Conservation (phyloP, 257 asterid genomes). For the Oldenlandia corymbosa region DNA sequence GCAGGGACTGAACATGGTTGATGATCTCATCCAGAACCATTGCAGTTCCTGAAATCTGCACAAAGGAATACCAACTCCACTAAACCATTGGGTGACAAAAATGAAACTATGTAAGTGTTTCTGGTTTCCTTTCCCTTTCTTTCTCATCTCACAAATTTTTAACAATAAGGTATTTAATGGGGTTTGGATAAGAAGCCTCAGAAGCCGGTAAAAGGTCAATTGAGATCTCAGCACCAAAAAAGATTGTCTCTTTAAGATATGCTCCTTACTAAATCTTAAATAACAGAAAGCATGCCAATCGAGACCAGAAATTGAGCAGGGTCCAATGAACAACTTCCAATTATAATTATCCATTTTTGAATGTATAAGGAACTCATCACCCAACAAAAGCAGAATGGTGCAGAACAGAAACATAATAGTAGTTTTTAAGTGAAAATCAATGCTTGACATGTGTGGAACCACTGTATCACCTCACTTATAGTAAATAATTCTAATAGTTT, state of each 20-base stretch:
- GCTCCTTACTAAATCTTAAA: neutral
- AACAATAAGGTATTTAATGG: neutral
- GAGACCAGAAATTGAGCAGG: neutral
- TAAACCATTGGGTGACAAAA: neutral
- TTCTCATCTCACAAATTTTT: neutral
- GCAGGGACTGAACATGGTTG: conserved; percentile 85
- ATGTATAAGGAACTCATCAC: neutral
- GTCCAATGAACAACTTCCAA: neutral
- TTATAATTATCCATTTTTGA: neutral
- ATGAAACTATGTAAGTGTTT: neutral
- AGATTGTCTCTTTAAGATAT: too few relatives aligned
- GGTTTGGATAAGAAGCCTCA: neutral
- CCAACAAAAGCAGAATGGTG: neutral
- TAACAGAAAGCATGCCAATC: neutral
- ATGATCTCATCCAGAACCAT: conserved; percentile 94
- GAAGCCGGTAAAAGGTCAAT: neutral
- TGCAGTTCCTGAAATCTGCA: conserved; percentile 94
- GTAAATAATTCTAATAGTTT: neutral
- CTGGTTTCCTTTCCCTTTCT: neutral
- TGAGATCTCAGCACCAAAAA: neutral
- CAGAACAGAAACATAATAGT: neutral
- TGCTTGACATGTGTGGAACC: conserved; percentile 6
- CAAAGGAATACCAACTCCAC: conserved; percentile 6
- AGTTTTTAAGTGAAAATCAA: neutral
- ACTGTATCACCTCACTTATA: neutral